Evolutionary conservation across 495 filamentous ascomycete species (phyloP), one percentile per base, ranked within the genome.

Genomic region (Penicillium cosmopolitanum): DNA sequence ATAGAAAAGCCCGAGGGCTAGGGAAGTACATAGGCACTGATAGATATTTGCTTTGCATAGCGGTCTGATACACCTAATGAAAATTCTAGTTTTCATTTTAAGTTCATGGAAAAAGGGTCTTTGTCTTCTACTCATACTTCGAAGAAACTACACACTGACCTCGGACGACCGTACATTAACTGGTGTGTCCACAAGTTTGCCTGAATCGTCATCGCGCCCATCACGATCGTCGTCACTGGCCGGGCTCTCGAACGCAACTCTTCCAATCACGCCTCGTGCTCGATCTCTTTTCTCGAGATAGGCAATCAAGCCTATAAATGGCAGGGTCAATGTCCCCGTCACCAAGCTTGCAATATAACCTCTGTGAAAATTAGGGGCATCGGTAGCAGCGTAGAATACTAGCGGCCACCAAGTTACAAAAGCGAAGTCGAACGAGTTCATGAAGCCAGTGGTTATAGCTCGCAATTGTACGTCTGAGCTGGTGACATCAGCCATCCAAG

Each of bases 381-480:
- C 72, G 0, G 72, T 74, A 1, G 63, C 69, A 2, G 72, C 69
- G 40, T 69, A 74, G 23, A 74, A 74, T 13, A 74, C 66, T 16
- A 74, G n/a, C 13, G 72, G 72, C 72, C 72, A 74, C 72, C 72
- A 74, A 1, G 72, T 69, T 2, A 74, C 72, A 46, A 74, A 74
- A 0, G 67, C 69, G 51, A 74, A 74, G 51, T 74, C 72, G 33
- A 74, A 74, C 1, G 72, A 74, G 53, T 74, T 74, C 72, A 74
- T 74, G 57, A 74, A 74, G 0, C 72, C 72, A 0, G 72, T 74
- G 15, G 72, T 66, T 33, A 74, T 74, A 6, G 72, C 72, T 1
- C 72, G 66, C 0, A 74, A 63, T 28, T 74, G 72, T 16, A 74
- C 54, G 48, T 74, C 72, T 42, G 72, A 69, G 31, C 62, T 53